Base-by-base conservation (phyloP, 768 basidiomycete species). In the Rubroboletus pulcherrimus region DNA sequence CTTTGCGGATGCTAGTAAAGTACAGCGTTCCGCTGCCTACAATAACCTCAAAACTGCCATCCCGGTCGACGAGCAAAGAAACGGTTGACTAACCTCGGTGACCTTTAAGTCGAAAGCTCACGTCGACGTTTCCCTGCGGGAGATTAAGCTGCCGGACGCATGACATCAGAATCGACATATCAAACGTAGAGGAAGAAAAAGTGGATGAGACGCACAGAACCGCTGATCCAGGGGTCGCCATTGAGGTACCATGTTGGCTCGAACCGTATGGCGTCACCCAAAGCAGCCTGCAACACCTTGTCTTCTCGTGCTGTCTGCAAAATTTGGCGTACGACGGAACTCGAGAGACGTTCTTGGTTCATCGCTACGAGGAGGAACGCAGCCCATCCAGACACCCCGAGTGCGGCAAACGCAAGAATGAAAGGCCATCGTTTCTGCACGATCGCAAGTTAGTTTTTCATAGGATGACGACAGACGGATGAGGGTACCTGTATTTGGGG, bases 1-100 rank as follows among this genome's bases (percentile, higher is more conserved):
- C 82, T 72, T 83, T 86, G 41, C 90, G 79, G 53, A 92, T 86
- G 67, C 88, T 91, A 3, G 89, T 91, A 67, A 91, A 92, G 65
- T 92, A 91, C 2, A 91, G 68, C 17, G 88, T 92, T 7, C 90
- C 90, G 19, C 83, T 77, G 21, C 81, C 89, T 90, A 54, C 7
- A 26, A 30, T 42, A 24, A 9, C 33, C 21, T 51, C 43, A 37
- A 21, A 10, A 31, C 47, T 51, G 8, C 31, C 5, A 29, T 29
- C 24, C 35, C 7, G 17, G 17, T 19, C 19, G 29, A 10, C 12
- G 19, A 19, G 29, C 35, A 30, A 29, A 45, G n/a, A 15, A 44
- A 38, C 38, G 38, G 1, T 7, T 41, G 7, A 66, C 75, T 43
- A 24, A 84, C 89, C 82, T 74, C 78, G 82, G 41, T 87, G 83